Evolutionary conservation across 352 stramenopile species (phyloP).

Genomic region (Pythium apleroticum): DNA sequence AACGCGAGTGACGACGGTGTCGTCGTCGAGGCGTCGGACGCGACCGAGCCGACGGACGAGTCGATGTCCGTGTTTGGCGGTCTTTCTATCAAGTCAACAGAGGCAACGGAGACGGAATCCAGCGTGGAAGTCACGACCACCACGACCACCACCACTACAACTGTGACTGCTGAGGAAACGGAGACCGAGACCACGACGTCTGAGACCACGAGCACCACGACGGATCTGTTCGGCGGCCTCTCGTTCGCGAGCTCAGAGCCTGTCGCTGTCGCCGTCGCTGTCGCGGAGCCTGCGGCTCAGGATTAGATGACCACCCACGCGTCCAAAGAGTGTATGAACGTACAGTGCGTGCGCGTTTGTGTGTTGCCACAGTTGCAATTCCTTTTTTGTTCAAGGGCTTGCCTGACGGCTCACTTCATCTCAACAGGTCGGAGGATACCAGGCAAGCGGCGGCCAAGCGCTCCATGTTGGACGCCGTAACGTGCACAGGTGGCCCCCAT

Average conservation of each 20-base stretch:
- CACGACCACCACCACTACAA: background rate
- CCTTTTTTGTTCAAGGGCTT: no score
- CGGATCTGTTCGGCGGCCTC: constrained; percentile 24
- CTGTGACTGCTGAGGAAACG: background rate
- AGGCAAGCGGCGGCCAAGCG: no score
- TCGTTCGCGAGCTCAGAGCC: background rate
- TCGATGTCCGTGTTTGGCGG: background rate
- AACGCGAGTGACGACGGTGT: constrained; percentile 15
- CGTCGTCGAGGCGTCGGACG: background rate
- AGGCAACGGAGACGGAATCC: background rate
- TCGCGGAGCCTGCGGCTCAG: background rate
- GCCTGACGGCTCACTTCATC: no score
- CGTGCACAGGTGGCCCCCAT: no score
- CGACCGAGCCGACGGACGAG: background rate
- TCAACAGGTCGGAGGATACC: no score
- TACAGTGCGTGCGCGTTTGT: background rate
- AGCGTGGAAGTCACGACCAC: background rate
- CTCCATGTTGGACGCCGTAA: no score
- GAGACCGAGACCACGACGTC: background rate
- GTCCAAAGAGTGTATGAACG: constrained; percentile 1
- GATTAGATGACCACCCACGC: constrained; percentile 3
- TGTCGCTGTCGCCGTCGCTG: background rate
- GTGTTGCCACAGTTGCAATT: no score
- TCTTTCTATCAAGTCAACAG: constrained; percentile 1
- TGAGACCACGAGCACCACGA: background rate